phyloP scores from a whole-genome alignment of 371 early-diverging fungal genomes.

The Coemansia sp. region DNA sequence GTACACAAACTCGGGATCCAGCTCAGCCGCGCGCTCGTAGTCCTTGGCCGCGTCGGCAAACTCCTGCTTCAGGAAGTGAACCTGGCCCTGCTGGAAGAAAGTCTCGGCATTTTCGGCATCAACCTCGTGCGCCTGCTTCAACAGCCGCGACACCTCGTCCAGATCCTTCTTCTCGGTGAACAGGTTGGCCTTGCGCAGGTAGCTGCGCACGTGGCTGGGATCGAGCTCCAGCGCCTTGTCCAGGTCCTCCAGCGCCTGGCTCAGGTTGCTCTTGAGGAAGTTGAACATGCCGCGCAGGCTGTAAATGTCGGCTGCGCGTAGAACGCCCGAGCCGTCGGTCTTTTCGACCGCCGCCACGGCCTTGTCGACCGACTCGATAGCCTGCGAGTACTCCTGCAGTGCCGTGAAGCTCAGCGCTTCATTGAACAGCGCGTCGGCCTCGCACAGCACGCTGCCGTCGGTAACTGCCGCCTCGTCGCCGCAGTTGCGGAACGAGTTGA shows the following conservation, averaged over 20 bases:
- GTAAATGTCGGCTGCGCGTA: conserved; percentile 64
- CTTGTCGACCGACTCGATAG: conserved; percentile 66
- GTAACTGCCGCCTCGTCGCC: conserved; percentile 53
- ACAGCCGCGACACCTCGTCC: conserved; percentile 33
- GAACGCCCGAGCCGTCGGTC: conserved; percentile 55
- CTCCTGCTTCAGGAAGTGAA: conserved; percentile 74
- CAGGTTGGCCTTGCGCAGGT: conserved; percentile 85
- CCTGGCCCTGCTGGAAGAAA: conserved; percentile 53
- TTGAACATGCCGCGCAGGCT: conserved; percentile 86
- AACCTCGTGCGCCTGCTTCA: conserved; percentile 32
- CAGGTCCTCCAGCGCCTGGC: conserved; percentile 70
- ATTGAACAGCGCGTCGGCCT: conserved; percentile 53
- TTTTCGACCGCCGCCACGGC: conserved; percentile 61
- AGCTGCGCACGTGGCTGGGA: conserved; percentile 76
- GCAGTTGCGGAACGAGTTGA: conserved; percentile 80
- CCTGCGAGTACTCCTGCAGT: conserved; percentile 66
- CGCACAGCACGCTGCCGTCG: conserved; percentile 43
- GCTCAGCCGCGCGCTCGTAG: conserved; percentile 76
- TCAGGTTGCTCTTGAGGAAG: conserved; percentile 84
- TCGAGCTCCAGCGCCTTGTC: conserved; percentile 79
- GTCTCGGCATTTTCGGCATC: conserved; percentile 50
- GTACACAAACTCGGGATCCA: conserved; percentile 84
- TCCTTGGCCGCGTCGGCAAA: conserved; percentile 80
- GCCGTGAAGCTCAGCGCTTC: conserved; percentile 55
- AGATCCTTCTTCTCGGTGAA: conserved; percentile 74